Conservation (phyloP, 208 protist genomes). For the Vickermania spadyakhi region DNA sequence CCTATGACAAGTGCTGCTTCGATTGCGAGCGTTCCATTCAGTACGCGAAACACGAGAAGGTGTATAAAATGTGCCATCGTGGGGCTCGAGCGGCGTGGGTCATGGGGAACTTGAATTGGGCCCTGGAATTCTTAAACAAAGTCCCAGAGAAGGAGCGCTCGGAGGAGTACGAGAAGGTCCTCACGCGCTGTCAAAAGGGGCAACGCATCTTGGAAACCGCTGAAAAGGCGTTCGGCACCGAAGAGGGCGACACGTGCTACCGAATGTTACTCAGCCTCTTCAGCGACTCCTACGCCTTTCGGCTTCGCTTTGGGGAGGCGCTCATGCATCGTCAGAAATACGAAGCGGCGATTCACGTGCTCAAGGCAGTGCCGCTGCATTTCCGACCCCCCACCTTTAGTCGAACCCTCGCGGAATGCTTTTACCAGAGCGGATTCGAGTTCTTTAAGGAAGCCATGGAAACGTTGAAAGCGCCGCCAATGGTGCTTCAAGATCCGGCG, state of each 20-base stretch:
- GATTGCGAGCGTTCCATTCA: slow-evolving; percentile 74
- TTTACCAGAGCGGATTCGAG: slow-evolving; percentile 82
- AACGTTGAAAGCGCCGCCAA: slow-evolving; percentile 30
- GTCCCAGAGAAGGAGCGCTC: slow-evolving; percentile 27
- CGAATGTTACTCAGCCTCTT: slow-evolving; percentile 79
- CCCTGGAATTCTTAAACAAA: slow-evolving; percentile 47
- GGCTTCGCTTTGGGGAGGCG: slow-evolving; percentile 71
- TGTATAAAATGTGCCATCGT: slow-evolving; percentile 60
- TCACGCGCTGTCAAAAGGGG: slow-evolving; percentile 44
- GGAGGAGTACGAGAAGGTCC: slow-evolving; percentile 24
- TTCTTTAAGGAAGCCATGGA: slow-evolving; percentile 65
- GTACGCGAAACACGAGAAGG: slow-evolving; percentile 21
- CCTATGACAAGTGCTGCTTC: slow-evolving; percentile 64
- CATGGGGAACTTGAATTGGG: slow-evolving; percentile 70
- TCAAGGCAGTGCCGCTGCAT: slow-evolving; percentile 46
- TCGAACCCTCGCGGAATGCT: slow-evolving; percentile 53
- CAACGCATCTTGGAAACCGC: slow-evolving; percentile 28
- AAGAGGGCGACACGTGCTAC: slow-evolving; percentile 73
- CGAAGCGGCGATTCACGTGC: slow-evolving; percentile 45
- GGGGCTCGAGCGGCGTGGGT: slow-evolving; percentile 63
- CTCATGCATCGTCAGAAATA: slow-evolving; percentile 50
- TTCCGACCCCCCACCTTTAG: slow-evolving; percentile 39
- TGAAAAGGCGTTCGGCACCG: slow-evolving; percentile 48
- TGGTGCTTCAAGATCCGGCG: slow-evolving; percentile 53
- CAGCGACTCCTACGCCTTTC: slow-evolving; percentile 59